phyloP scores from a whole-genome alignment of 2,329 filamentous ascomycete species.

The Fusarium sp. region DNA sequence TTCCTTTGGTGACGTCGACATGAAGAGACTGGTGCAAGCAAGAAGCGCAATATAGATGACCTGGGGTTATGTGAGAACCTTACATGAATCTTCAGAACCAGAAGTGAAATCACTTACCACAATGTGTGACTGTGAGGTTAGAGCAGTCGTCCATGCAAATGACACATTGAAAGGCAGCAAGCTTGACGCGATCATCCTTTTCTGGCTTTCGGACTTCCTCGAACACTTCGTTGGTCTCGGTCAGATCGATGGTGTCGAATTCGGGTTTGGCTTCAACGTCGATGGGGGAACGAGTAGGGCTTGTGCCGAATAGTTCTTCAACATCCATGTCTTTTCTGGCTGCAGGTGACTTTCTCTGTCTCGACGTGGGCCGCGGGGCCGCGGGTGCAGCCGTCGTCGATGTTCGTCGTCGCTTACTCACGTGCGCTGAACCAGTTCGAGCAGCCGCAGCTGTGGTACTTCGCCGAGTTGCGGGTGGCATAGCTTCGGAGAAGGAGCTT shows the following conservation, averaged over 20 bases:
- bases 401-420: constrained; percentile 42
- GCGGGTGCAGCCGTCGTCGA: constrained; percentile 13
- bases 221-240: constrained; percentile 55
- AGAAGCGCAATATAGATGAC: constrained; percentile 71
- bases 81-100: neutral
- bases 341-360: constrained; percentile 4
- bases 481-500: constrained; percentile 44
- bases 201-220: constrained; percentile 55
- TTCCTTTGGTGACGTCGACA: constrained; percentile 63
- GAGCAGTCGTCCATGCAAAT: constrained; percentile 73
- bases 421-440: constrained; percentile 17
- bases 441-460: constrained; percentile 22
- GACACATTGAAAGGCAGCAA: constrained; percentile 69
- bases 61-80: constrained; percentile 49
- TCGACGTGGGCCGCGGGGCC: constrained; percentile 9
- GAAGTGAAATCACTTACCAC: constrained; percentile 60
- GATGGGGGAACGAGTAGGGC: constrained; percentile 15
- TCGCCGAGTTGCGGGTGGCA: constrained; percentile 40
- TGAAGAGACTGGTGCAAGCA: constrained; percentile 69
- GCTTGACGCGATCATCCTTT: constrained; percentile 59
- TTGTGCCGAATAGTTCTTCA: constrained; percentile 44
- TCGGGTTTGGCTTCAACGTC: constrained; percentile 31
- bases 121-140: constrained; percentile 70
- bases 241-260: constrained; percentile 48
- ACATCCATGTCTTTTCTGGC: constrained; percentile 30